Percentiles rank a stretch among this genome's conserved stretches.
Conservation (phyloP, 2,329 filamentous ascomycete species). For the Colletotrichum sp. region DNA sequence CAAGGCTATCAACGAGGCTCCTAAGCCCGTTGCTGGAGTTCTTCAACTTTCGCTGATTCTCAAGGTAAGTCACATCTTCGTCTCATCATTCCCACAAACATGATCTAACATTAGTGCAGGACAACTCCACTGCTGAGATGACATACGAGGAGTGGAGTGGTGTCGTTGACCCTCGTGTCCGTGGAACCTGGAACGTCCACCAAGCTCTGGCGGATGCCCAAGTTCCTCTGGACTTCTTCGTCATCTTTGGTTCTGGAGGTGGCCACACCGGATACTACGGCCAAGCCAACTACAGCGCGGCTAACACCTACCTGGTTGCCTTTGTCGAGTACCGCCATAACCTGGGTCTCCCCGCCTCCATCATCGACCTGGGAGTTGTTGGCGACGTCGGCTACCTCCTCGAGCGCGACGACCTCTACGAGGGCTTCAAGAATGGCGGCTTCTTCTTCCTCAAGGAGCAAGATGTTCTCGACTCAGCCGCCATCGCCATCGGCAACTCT, state of each 20-base stretch:
- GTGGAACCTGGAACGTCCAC: conserved; percentile 46
- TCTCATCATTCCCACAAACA: neutral
- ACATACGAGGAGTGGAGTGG: conserved; percentile 35
- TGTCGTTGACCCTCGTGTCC: conserved; percentile 38
- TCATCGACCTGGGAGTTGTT: conserved; percentile 42
- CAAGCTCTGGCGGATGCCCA: conserved; percentile 24
- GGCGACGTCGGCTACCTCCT: conserved; percentile 38
- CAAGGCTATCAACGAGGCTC: neutral
- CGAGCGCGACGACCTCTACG: neutral
- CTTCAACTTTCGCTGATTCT: neutral
- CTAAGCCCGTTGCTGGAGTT: neutral
- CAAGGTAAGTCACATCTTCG: neutral
- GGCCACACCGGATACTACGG: conserved; percentile 41
- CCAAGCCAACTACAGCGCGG: conserved; percentile 45
- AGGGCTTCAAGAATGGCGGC: neutral
- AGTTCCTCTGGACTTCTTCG: conserved; percentile 39
- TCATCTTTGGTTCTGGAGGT: conserved; percentile 55
- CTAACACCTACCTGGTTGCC: conserved; percentile 44
- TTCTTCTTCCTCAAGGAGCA: conserved; percentile 9
- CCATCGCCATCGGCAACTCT: neutral
- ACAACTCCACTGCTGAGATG: conserved; percentile 32
- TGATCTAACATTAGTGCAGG: neutral
- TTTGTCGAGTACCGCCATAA: conserved; percentile 39
- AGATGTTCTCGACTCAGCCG: neutral
- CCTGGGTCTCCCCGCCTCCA: conserved; percentile 39